Percentiles rank a stretch among this genome's conserved stretches.
These are phyloP conservation scores for Thalassiosira oceanica DNA, from an alignment of 352 stramenopile genomes.

Conservation along the genomic window DNA sequence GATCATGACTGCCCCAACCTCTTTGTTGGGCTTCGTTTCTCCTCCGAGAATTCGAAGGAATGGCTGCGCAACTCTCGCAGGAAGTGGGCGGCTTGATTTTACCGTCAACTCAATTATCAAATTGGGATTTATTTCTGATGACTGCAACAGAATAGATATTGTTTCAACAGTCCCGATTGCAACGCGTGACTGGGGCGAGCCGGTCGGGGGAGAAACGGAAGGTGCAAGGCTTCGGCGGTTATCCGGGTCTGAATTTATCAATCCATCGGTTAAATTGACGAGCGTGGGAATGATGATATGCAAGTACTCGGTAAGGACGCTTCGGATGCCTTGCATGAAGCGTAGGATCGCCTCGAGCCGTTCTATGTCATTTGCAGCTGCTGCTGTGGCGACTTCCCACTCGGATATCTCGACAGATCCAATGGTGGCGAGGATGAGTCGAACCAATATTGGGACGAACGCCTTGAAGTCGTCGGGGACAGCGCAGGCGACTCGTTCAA, in stretches of 20 bases:
- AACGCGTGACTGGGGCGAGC: conserved; percentile 69
- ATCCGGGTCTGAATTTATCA: conserved; percentile 79
- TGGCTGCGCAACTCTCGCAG: conserved; percentile 80
- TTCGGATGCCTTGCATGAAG: conserved; percentile 88
- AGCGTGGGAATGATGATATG: conserved; percentile 81
- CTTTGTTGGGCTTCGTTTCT: conserved; percentile 49
- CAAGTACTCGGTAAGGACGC: conserved; percentile 91
- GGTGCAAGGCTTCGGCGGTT: conserved; percentile 78
- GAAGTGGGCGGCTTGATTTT: conserved; percentile 82
- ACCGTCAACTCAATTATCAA: conserved; percentile 51
- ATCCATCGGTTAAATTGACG: conserved; percentile 90
- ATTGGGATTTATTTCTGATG: conserved; percentile 40
- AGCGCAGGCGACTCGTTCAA: conserved; percentile 84
- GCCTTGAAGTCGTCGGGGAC: conserved; percentile 83
- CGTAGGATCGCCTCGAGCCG: conserved; percentile 76
- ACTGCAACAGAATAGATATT: conserved; percentile 83
- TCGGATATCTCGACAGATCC: conserved; percentile 64
- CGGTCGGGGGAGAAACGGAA: conserved; percentile 82
- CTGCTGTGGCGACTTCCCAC: conserved; percentile 43
- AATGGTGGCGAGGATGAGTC: conserved; percentile 79
- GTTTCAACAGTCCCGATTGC: conserved; percentile 63
- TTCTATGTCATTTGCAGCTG: conserved; percentile 51
- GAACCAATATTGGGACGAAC: conserved; percentile 78
- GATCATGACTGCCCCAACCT: conserved; percentile 68
- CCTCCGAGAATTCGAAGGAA: conserved; percentile 71